Conservation (phyloP, 2,329 filamentous ascomycete species). For the Cladosporium sp. region DNA sequence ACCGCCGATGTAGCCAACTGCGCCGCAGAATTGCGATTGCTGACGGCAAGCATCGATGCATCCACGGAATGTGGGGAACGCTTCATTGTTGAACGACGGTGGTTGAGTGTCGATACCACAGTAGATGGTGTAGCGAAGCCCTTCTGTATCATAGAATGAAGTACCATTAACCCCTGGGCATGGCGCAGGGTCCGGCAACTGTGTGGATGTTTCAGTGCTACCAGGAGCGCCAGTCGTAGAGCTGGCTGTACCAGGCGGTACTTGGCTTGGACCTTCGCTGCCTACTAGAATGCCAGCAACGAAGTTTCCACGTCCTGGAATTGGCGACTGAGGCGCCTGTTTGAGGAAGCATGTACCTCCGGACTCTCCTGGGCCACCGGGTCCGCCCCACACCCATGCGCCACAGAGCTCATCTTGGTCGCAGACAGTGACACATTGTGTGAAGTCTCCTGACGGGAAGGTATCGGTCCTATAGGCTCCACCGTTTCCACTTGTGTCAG, state of each 20-base stretch:
- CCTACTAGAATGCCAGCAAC: conserved; percentile 20
- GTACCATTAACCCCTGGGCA: background rate
- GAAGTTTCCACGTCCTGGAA: background rate
- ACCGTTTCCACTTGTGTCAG: conserved; percentile 16
- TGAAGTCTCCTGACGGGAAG: conserved; percentile 14
- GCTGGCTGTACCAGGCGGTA: background rate
- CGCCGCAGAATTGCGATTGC: background rate
- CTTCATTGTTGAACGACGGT: background rate
- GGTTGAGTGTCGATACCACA: background rate
- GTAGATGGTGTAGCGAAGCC: background rate
- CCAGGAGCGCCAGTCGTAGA: background rate
- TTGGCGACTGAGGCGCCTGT: conserved; percentile 11
- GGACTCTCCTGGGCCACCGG: background rate
- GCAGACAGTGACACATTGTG: conserved; percentile 16
- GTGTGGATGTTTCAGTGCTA: background rate
- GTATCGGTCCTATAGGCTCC: conserved; percentile 7
- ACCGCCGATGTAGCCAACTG: background rate
- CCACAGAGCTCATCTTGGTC: background rate
- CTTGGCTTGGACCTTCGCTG: background rate
- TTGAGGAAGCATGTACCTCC: conserved; percentile 22
- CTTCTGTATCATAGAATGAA: background rate
- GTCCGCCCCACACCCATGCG: conserved; percentile 19
- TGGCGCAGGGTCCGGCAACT: background rate
- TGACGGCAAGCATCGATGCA: background rate
- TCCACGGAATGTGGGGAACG: background rate